Conservation (phyloP, 2,329 filamentous ascomycete species). For the Fusarium liriodendri region DNA sequence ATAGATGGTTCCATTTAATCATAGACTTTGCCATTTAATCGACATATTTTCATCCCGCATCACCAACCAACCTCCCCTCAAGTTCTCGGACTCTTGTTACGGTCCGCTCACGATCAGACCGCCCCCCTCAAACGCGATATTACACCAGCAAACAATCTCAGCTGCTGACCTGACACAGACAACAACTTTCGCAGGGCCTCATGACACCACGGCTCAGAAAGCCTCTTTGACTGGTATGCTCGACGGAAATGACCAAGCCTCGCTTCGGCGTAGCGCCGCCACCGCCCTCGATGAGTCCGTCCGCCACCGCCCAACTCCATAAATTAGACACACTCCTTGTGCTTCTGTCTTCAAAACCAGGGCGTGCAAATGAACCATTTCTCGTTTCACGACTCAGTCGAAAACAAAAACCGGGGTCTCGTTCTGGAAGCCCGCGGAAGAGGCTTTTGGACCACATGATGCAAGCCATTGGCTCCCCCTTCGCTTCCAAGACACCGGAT, state of each 20-base stretch:
- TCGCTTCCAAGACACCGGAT: slow-evolving; percentile 27
- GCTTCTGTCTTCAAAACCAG: neutral
- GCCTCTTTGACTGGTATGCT: slow-evolving; percentile 6
- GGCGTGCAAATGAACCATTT: slow-evolving; percentile 5
- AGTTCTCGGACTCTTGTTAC: slow-evolving; percentile 19
- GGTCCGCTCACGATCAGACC: slow-evolving; percentile 25
- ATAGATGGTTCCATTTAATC: slow-evolving; percentile 3
- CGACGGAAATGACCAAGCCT: slow-evolving; percentile 34
- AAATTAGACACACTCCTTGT: slow-evolving; percentile 1
- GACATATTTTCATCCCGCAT: slow-evolving; percentile 13
- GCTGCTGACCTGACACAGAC: slow-evolving; percentile 24
- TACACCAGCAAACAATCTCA: slow-evolving; percentile 9
- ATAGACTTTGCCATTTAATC: slow-evolving; percentile 27
- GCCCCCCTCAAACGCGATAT: slow-evolving; percentile 12
- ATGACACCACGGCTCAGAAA: neutral
- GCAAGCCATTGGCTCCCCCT: neutral
- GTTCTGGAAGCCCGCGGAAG: slow-evolving; percentile 31
- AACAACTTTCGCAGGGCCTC: slow-evolving; percentile 1
- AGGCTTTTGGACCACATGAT: slow-evolving; percentile 28
- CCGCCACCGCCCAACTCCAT: slow-evolving; percentile 4
- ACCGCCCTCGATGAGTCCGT: neutral
- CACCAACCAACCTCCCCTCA: neutral
- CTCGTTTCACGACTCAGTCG: slow-evolving; percentile 7
- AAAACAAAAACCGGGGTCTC: neutral
- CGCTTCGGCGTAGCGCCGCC: slow-evolving; percentile 12